phyloP scores from a whole-genome alignment of 805 yeast genomes.

The Yamadazyma tumulicola region DNA sequence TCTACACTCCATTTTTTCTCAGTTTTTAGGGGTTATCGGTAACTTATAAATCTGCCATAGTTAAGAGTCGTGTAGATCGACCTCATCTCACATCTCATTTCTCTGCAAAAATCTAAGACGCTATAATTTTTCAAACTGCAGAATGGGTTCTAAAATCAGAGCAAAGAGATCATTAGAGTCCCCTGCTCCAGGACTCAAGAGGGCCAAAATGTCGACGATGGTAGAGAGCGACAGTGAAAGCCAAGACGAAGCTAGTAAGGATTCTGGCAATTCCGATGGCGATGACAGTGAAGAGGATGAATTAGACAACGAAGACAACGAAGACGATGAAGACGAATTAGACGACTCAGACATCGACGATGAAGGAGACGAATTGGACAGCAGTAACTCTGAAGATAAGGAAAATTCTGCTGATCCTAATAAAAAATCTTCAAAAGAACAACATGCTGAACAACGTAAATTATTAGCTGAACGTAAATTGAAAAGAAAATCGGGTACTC shows the following conservation, averaged over 20 bases:
- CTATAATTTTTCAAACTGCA: too few species aligned
- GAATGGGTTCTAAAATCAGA: slow-evolving; percentile 18
- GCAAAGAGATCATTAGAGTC: slow-evolving; percentile 28
- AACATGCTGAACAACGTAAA: slow-evolving; percentile 80
- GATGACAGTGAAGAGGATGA: slow-evolving; percentile 7
- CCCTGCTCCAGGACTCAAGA: slow-evolving; percentile 18
- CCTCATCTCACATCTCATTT: slow-evolving; percentile 15
- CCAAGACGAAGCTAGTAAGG: not conserved
- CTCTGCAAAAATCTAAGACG: slow-evolving; percentile 2
- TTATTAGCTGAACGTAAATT: slow-evolving; percentile 78
- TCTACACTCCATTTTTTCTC: too few species aligned
- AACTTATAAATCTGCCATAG: too few species aligned
- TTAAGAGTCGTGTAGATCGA: slow-evolving; percentile 1
- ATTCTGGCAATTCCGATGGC: slow-evolving; percentile 1
- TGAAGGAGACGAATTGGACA: slow-evolving; percentile 18
- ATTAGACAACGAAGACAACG: slow-evolving; percentile 2
- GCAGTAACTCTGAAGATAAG: slow-evolving; percentile 21
- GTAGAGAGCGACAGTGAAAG: slow-evolving; percentile 9
- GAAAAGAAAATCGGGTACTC: slow-evolving; percentile 80
- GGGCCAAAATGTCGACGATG: slow-evolving; percentile 21
- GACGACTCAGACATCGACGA: slow-evolving; percentile 19
- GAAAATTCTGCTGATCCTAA: slow-evolving; percentile 29
- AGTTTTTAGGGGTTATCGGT: too few species aligned
- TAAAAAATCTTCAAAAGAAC: slow-evolving; percentile 56
- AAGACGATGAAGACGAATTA: slow-evolving; percentile 7